Evolutionary conservation across 305 asterid species (phyloP), one percentile per base, ranked within the genome.

Genomic region (Ajuga reptans): DNA sequence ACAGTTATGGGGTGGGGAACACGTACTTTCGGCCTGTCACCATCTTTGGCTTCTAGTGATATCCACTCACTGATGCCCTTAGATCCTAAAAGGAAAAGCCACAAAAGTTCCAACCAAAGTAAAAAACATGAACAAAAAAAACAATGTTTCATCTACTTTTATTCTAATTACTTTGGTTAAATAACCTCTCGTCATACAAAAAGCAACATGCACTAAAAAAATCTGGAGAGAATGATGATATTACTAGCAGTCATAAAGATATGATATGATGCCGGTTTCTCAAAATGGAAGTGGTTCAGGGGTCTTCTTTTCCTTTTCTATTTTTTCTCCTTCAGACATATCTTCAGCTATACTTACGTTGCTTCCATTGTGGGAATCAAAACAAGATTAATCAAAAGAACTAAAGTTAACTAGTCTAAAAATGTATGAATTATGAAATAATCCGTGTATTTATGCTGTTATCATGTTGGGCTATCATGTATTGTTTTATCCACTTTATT

Each of bases 21-120:
- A 10, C 99, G 89, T 75, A 87, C 57, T 52, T 69, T 75, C 0
- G 99, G 99, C 58, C 79, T 72, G 11, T 77, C 78, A 15, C 71
- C 82, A 68, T 78, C 94, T 68, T 78, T 88, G 66, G 84, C 82
- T 71, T 83, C 89, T 72, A 91, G 29, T 51, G 97, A 81, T 55
- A 94, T 72, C 97, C 99, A 94, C 82, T 94, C 98, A 85, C 84
- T 80, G 72, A 89, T 82, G 70, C 67, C 81, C 69, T 80, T 89
- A 5, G 89, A 72, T 6, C 89, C 90, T 85, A 75, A 68, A 69
- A 45, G 33, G 49, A 54, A 16, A 55, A 66, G 69, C 37, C 41
- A 66, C n/a, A 31, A 64, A 14, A 34, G 42, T 59, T 62, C 24
- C 39, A 52, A 52, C 37, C 27, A 37, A 10, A 9, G 4, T 11